A percentile compares a stretch with the other conserved stretches of the same genome.
Evolutionary conservation across 2,329 filamentous ascomycete genomes (phyloP).

Genomic region (Colletotrichum tropicicola): DNA sequence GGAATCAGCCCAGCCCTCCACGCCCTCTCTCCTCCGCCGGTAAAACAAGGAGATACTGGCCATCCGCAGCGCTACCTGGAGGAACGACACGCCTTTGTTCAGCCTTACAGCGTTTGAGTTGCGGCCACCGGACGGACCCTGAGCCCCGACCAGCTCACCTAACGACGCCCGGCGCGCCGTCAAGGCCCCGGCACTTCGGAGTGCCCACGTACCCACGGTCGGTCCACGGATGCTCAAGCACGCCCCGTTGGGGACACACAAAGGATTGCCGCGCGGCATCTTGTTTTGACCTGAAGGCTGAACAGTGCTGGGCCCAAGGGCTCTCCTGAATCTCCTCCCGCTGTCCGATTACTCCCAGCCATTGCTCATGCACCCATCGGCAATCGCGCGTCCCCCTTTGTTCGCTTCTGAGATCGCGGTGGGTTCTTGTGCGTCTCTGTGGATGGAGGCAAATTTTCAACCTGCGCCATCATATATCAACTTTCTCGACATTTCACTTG

Average conservation of each 20-base stretch:
- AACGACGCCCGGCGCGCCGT: not conserved
- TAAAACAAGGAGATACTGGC: not conserved
- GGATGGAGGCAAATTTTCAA: conserved; percentile 16
- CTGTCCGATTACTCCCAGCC: conserved; percentile 6
- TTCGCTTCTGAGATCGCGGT: not conserved
- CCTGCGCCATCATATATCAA: conserved; percentile 20
- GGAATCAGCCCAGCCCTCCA: not conserved
- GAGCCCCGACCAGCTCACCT: too few relatives aligned
- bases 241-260: not conserved
- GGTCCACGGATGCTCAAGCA: not conserved
- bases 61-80: not conserved
- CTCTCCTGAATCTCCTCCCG: not conserved
- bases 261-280: not conserved
- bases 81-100: not conserved
- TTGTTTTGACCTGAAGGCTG: not conserved
- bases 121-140: too few relatives aligned
- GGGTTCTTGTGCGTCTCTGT: not conserved
- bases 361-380: not conserved
- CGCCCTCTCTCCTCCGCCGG: not conserved
- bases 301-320: not conserved
- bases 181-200: not conserved
- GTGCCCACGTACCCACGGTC: not conserved
- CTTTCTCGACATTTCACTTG: conserved; percentile 1
- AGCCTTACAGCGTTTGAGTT: conserved; percentile 6
- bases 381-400: conserved; percentile 4